These are phyloP conservation scores for Biscogniauxia mediterranea DNA, from an alignment of 2,329 filamentous ascomycete genomes.

Conservation along the genomic window DNA sequence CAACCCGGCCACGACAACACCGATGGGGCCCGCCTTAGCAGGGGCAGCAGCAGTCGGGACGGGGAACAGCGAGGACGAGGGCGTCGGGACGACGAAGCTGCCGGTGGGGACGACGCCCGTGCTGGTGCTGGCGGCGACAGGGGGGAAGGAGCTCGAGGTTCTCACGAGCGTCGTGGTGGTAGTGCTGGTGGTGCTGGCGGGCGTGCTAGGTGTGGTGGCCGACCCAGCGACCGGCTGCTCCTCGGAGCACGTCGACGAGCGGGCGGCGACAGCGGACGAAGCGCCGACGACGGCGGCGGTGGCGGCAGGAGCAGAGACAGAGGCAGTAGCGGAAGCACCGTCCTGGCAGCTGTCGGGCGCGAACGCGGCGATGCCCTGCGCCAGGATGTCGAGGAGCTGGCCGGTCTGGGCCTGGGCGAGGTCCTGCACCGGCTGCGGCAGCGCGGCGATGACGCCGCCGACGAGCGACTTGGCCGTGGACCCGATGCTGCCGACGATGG, in stretches of 20 bases:
- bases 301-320: background rate
- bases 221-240: too few species aligned
- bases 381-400: constrained; percentile 14
- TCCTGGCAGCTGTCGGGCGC: constrained; percentile 17
- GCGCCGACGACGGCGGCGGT: background rate
- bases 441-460: constrained; percentile 15
- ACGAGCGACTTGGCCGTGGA: constrained; percentile 19
- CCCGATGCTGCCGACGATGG: constrained; percentile 12
- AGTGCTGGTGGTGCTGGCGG: too few species aligned
- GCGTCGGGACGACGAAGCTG: constrained; percentile 7
- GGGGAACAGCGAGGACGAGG: constrained; percentile 3
- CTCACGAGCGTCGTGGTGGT: too few species aligned
- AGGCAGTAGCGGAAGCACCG: background rate
- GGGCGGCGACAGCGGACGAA: background rate
- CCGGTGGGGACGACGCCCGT: constrained; percentile 1
- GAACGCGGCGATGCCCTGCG: constrained; percentile 16
- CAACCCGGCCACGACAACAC: constrained; percentile 22
- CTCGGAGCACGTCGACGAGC: constrained; percentile 2
- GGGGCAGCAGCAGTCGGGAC: constrained; percentile 22
- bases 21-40: constrained; percentile 19
- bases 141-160: background rate
- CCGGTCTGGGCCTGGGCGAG: constrained; percentile 13
- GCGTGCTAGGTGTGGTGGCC: too few species aligned
- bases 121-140: background rate
- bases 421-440: constrained; percentile 18